Evolutionary conservation across 352 stramenopile genomes (phyloP).

Genomic region (Globisporangium echinulatum): DNA sequence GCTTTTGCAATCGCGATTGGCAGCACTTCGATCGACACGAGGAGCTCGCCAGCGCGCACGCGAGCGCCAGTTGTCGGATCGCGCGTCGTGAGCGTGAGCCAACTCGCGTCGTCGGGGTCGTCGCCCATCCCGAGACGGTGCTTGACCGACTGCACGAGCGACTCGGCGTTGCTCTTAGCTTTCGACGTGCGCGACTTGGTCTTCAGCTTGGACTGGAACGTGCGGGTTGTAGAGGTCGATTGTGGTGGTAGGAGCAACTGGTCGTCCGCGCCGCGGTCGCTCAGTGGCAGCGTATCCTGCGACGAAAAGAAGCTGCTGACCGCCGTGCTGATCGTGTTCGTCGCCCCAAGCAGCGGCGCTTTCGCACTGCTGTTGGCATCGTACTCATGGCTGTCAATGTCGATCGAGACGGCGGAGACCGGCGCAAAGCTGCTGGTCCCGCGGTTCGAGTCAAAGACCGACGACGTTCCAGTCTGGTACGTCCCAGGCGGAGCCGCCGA

Average conservation of each 20-base stretch:
- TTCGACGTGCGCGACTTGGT: conserved; percentile 17
- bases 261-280: not conserved
- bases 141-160: conserved; percentile 67
- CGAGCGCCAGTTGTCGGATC: conserved; percentile 52
- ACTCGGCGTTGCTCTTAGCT: conserved; percentile 58
- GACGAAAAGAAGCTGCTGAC: conserved; percentile 13
- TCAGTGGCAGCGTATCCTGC: conserved; percentile 6
- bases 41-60: conserved; percentile 50
- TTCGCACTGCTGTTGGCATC: conserved; percentile 15
- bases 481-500: not conserved
- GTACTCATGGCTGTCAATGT: conserved; percentile 14
- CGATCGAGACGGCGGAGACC: conserved; percentile 7
- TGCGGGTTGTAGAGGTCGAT: not conserved
- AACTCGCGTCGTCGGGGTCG: conserved; percentile 65
- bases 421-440: not conserved
- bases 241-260: too few relatives aligned
- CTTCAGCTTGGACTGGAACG: conserved; percentile 8
- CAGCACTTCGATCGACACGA: conserved; percentile 73
- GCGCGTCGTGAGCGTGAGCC: conserved; percentile 69
- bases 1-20: conserved; percentile 45
- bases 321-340: not conserved
- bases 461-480: conserved; percentile 16
- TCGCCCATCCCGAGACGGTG: conserved; percentile 73
- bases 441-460: conserved; percentile 9
- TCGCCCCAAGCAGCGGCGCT: conserved; percentile 2